Evolutionary conservation across 495 filamentous ascomycete genomes (phyloP).

Genomic region (Podospora sp.): DNA sequence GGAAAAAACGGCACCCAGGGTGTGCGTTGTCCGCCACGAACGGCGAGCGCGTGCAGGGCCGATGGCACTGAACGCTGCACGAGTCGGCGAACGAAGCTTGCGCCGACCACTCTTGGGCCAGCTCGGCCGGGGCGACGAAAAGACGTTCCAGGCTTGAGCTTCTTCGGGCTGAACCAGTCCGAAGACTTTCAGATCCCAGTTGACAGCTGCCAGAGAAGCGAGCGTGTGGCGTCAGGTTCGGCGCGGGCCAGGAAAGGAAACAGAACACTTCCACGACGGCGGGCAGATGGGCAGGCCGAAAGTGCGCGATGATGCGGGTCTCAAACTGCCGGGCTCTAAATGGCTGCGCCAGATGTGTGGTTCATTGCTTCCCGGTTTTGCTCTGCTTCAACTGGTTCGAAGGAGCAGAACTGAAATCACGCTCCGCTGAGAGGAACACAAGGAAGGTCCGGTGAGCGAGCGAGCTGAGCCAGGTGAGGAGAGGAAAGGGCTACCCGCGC

Average conservation of each 20-base stretch:
- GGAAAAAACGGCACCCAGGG: background rate
- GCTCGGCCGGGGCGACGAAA: background rate
- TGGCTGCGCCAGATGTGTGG: constrained; percentile 2
- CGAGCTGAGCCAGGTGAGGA: constrained; percentile 8
- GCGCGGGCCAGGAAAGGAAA: constrained; percentile 3
- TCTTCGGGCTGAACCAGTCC: constrained; percentile 7
- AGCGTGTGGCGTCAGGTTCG: background rate
- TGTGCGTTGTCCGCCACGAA: background rate
- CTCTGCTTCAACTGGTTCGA: background rate
- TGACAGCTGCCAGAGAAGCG: constrained; percentile 11
- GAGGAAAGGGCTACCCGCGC: background rate
- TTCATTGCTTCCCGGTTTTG: background rate
- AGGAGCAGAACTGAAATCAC: background rate
- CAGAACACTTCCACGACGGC: background rate
- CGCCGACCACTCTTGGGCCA: constrained; percentile 2
- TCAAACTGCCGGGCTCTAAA: constrained; percentile 1
- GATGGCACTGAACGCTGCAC: constrained; percentile 9
- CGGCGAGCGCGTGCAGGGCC: constrained; percentile 8
- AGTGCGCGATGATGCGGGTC: constrained; percentile 11
- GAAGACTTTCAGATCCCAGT: background rate
- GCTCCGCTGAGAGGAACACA: background rate
- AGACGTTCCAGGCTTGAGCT: background rate
- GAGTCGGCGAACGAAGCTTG: constrained; percentile 15
- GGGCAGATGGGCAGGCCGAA: background rate
- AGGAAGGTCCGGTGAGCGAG: constrained; percentile 3